Conservation (phyloP, 805 yeast species). For the Lipomyces yamadae region DNA sequence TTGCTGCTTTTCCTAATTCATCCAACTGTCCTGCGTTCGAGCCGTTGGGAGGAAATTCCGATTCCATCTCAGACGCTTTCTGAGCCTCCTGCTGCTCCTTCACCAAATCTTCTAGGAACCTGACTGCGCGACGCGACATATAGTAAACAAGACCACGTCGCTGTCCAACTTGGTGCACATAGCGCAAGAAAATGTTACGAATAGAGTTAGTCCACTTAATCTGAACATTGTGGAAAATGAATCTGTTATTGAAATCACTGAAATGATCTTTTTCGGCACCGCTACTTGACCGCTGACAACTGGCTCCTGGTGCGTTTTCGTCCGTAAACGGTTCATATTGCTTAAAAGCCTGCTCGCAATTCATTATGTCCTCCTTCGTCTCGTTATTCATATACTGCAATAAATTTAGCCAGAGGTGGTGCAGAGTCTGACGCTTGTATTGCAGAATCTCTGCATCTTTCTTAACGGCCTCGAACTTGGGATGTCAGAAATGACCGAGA, state of each 20-base stretch:
- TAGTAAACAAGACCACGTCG: slow-evolving; percentile 53
- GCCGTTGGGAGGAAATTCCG: not conserved
- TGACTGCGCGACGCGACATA: slow-evolving; percentile 55
- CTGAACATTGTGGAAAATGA: slow-evolving; percentile 71
- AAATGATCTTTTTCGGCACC: slow-evolving; percentile 20
- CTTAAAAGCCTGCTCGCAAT: not conserved
- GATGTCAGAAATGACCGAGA: not conserved
- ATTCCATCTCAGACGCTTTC: slow-evolving; percentile 2
- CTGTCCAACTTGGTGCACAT: slow-evolving; percentile 56
- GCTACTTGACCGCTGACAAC: slow-evolving; percentile 5
- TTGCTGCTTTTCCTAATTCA: slow-evolving; percentile 12
- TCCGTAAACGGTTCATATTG: slow-evolving; percentile 15
- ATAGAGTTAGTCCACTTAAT: slow-evolving; percentile 77
- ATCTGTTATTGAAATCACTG: slow-evolving; percentile 62
- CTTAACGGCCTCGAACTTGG: slow-evolving; percentile 22
- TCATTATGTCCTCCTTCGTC: slow-evolving; percentile 7
- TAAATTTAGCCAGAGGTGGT: slow-evolving; percentile 29
- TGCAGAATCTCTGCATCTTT: slow-evolving; percentile 24
- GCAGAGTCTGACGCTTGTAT: slow-evolving; percentile 23
- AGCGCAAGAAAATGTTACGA: slow-evolving; percentile 66
- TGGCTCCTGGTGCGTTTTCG: not conserved
- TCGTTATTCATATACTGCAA: slow-evolving; percentile 18
- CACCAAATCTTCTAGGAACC: slow-evolving; percentile 57
- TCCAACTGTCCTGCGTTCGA: slow-evolving; percentile 7
- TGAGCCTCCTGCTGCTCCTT: slow-evolving; percentile 42